Base-by-base conservation (phyloP, 1,139 yeast genomes). In the Magnusiomyces suaveolens region DNA sequence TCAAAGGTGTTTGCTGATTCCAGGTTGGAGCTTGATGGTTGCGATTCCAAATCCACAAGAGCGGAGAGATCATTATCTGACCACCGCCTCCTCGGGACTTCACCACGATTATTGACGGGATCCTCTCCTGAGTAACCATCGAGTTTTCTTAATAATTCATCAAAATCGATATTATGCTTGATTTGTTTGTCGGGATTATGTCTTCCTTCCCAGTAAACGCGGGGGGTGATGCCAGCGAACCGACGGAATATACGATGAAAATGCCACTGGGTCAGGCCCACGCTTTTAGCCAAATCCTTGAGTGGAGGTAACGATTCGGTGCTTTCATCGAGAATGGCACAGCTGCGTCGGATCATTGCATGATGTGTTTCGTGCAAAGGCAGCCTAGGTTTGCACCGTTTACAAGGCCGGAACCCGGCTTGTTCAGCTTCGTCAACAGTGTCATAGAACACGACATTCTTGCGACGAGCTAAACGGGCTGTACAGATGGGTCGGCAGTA, bases 231-330 rank as follows among this genome's bases (percentile, higher is more conserved):
- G 1, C 62, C 64, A 12, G 66, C 62, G 51, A 65, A 66, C 46
- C 60, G 59, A 44, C 66, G 64, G 56, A 67, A 67, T 20, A 63
- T 57, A 6, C 70, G 57, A 52, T 62, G 65, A 50, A 66, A 63
- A 51, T 67, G 68, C 69, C 69, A 66, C 53, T 64, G 64, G 2
- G 70, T 64, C 23, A 65, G 58, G 1, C 63, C 61, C 4, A 57
- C 62, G 24, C 50, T 36, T 38, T 58, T 55, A 25, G 63, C 59
- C 33, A 67, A 53, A 20, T 57, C 56, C 48, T 54, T 55, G 20
- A 62, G 53, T 1, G 55, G 54, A 1, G 60, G 59, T 16, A 55
- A 52, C 25, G 46, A 50, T 23, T 53, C 55, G 32, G 59, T 56
- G n/a, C 54, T 50, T 50, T 52, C 50, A 49, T 50, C 56, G 36